Percentiles rank a stretch among this genome's conserved stretches.
Evolutionary conservation across 2,329 filamentous ascomycete species (phyloP).

Genomic region (Clonostachys rosea): DNA sequence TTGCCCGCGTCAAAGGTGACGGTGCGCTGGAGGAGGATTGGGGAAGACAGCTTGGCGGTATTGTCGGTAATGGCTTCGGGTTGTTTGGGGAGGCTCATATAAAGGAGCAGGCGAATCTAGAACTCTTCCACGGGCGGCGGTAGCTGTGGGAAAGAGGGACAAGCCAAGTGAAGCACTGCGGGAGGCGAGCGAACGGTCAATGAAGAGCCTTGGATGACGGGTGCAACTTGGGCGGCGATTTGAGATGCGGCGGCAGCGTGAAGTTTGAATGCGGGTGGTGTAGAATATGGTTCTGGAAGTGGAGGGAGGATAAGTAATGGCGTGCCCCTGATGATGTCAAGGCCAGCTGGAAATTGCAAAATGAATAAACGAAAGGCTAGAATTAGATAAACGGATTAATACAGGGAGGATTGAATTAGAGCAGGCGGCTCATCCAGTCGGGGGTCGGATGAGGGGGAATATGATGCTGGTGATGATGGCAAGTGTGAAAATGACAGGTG

Average conservation of each 20-base stretch:
- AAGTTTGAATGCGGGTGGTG: neutral
- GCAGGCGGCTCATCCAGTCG: too few species aligned
- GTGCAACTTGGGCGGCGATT: neutral
- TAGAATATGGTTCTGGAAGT: too few species aligned
- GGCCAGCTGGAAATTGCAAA: neutral
- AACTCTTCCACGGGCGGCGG: too few species aligned
- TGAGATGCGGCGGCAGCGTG: neutral
- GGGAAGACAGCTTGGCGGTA: slow-evolving; percentile 96
- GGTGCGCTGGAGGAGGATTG: slow-evolving; percentile 79
- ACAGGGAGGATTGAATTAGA: neutral
- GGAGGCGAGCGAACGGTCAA: neutral
- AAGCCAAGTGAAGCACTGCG: neutral
- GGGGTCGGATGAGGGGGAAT: neutral
- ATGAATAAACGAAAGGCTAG: neutral
- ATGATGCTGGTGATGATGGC: neutral
- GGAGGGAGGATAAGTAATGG: too few species aligned
- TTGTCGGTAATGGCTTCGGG: slow-evolving; percentile 32
- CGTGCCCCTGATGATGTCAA: slow-evolving; percentile 4
- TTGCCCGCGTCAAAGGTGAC: slow-evolving; percentile 84
- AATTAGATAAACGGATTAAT: neutral
- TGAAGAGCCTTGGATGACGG: neutral
- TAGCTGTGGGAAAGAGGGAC: neutral
- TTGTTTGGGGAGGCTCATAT: too few species aligned
- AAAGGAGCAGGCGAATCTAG: too few species aligned
- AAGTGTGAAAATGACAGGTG: neutral